phyloP scores from a whole-genome alignment of 2,329 filamentous ascomycete genomes.

The Trichoderma sp. region DNA sequence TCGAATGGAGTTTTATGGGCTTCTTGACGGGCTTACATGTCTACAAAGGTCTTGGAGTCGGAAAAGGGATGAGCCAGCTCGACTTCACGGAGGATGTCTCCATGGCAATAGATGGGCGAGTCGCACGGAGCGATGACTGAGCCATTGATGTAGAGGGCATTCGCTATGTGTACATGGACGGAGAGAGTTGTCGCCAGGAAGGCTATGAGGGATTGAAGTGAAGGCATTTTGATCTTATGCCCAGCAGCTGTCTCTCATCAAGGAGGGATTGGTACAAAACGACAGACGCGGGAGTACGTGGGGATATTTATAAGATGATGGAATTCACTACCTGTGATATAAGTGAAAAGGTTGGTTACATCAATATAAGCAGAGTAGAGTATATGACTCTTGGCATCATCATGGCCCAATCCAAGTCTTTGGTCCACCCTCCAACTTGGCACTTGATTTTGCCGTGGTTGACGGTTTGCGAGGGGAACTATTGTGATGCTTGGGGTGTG shows the following conservation, averaged over 20 bases:
- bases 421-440: neutral
- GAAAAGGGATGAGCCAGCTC: conserved; percentile 62
- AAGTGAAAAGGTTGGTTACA: neutral
- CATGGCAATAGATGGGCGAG: conserved; percentile 66
- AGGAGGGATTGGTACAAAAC: neutral
- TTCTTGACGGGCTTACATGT: conserved; percentile 47
- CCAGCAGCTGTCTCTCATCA: neutral
- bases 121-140: conserved; percentile 63
- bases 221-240: neutral
- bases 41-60: conserved; percentile 71
- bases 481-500: neutral
- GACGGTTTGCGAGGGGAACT: neutral
- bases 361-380: neutral
- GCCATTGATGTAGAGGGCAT: conserved; percentile 59
- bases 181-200: neutral
- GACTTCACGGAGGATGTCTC: conserved; percentile 60
- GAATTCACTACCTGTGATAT: neutral
- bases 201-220: neutral
- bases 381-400: neutral
- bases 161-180: conserved; percentile 26
- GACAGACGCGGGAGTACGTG: too few species aligned
- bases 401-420: neutral
- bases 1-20: too few species aligned
- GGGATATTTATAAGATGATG: neutral
- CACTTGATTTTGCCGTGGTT: neutral